phyloP scores from a whole-genome alignment of 2,329 filamentous ascomycete genomes.

The Dactylellina cionopaga region DNA sequence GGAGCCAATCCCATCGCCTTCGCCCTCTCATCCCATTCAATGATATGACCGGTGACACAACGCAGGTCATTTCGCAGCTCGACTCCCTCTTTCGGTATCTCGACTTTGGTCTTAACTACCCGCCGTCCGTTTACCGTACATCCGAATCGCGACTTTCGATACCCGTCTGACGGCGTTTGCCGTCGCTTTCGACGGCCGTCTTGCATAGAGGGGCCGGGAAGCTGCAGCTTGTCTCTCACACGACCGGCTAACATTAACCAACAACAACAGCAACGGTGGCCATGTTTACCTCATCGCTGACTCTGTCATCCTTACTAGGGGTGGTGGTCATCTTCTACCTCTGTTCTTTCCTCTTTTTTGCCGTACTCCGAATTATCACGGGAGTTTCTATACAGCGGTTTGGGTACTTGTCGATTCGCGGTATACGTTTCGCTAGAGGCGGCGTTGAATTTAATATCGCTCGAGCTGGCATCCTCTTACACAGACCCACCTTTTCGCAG shows the following conservation, averaged over 20 bases:
- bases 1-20: background rate
- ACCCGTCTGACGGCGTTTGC: conserved; percentile 30
- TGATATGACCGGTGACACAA: conserved; percentile 27
- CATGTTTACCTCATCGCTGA: conserved; percentile 49
- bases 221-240: conserved; percentile 21
- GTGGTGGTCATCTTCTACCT: conserved; percentile 87
- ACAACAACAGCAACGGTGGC: conserved; percentile 4
- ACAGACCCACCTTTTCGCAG: conserved; percentile 94
- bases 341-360: conserved; percentile 90
- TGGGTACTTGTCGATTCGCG: conserved; percentile 88
- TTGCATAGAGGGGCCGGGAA: background rate
- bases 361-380: conserved; percentile 88
- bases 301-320: conserved; percentile 78
- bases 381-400: conserved; percentile 95
- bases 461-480: conserved; percentile 84
- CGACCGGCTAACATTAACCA: conserved; percentile 3
- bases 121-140: background rate
- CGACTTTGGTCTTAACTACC: conserved; percentile 2
- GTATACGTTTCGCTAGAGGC: conserved; percentile 88
- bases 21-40: background rate
- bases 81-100: conserved; percentile 41
- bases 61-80: conserved; percentile 40
- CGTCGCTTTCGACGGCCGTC: conserved; percentile 35
- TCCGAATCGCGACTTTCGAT: conserved; percentile 23
- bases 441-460: conserved; percentile 89